A percentile compares a stretch with the other conserved stretches of the same genome.
phyloP scores from a whole-genome alignment of 129 eudicot species.

The Kitagawia praeruptora region DNA sequence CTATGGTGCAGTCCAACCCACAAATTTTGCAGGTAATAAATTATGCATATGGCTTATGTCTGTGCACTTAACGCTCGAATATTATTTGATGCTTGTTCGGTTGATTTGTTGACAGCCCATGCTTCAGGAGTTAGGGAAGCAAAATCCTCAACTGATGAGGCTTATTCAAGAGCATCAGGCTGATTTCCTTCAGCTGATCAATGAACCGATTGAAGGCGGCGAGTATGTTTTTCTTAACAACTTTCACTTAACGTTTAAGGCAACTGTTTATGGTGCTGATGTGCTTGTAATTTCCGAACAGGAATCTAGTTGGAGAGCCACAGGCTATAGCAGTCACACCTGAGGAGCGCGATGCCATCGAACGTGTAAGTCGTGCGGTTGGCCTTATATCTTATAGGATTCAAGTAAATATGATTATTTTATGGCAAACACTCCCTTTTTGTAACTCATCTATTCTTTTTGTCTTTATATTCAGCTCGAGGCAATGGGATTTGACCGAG shows the following conservation, averaged over 20 bases:
- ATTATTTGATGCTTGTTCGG: slow-evolving; percentile 4
- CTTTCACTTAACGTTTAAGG: neutral
- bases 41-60: neutral
- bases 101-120: slow-evolving; percentile 58
- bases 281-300: slow-evolving; percentile 17
- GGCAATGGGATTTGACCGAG: slow-evolving; percentile 78
- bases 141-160: slow-evolving; percentile 74
- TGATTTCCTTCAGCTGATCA: slow-evolving; percentile 80
- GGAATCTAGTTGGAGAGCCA: slow-evolving; percentile 61
- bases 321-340: slow-evolving; percentile 78
- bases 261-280: neutral
- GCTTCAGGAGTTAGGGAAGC: slow-evolving; percentile 96
- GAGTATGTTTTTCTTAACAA: slow-evolving; percentile 26
- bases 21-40: slow-evolving; percentile 81
- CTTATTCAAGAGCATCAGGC: slow-evolving; percentile 88
- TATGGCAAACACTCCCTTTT: neutral
- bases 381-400: neutral
- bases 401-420: neutral
- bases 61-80: neutral
- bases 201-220: slow-evolving; percentile 90
- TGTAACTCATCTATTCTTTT: neutral
- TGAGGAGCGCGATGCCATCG: slow-evolving; percentile 88
- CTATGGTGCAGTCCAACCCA: slow-evolving; percentile 96
- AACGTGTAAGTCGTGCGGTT: slow-evolving; percentile 46
- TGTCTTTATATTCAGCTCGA: slow-evolving; percentile 42